Conservation (phyloP, 164 flowering plant genomes). For the Nelumbo lutea region DNA sequence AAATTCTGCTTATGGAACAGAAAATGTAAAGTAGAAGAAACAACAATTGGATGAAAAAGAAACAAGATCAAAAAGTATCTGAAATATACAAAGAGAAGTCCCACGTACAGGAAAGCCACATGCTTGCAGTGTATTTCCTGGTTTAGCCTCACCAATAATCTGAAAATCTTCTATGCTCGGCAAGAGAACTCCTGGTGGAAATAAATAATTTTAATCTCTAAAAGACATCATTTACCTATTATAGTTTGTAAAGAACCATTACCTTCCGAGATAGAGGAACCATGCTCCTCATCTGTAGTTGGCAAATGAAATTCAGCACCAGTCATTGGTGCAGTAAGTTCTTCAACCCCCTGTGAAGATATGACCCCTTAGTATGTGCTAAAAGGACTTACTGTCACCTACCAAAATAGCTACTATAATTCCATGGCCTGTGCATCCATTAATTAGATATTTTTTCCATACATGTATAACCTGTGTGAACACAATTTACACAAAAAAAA, state of each 20-base stretch:
- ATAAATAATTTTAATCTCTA: conserved; percentile 11
- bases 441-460: too few species aligned
- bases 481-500: too few species aligned
- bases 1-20: not conserved
- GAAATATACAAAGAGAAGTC: conserved; percentile 92
- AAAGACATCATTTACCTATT: not conserved
- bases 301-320: conserved; percentile 23
- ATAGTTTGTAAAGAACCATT: not conserved
- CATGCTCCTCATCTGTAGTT: conserved; percentile 21
- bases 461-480: too few species aligned
- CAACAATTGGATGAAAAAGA: not conserved
- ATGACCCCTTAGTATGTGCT: not conserved
- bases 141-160: conserved; percentile 82
- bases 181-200: conserved; percentile 32
- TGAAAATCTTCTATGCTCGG: conserved; percentile 91
- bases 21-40: not conserved
- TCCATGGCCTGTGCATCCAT: too few species aligned
- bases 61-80: conserved; percentile 35
- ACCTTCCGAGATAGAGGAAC: conserved; percentile 21
- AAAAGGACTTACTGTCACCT: not conserved
- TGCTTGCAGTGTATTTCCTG: conserved; percentile 72
- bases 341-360: conserved; percentile 16
- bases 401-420: too few species aligned
- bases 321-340: conserved; percentile 1
- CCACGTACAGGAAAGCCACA: conserved; percentile 90